phyloP scores from a whole-genome alignment of 108 stramenopile species.

The Skeletonema menzelii region DNA sequence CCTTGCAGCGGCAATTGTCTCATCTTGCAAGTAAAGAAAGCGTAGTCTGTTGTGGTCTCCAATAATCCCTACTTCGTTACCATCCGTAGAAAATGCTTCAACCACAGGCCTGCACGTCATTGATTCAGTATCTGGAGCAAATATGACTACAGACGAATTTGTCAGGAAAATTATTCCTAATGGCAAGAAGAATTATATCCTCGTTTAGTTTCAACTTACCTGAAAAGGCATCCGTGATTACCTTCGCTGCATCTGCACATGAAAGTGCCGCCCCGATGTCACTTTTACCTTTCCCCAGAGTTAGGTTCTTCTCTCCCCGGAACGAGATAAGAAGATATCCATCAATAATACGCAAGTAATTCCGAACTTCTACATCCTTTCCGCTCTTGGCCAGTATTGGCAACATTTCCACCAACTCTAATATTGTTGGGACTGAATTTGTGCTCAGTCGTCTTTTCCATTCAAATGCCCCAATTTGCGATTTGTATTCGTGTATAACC shows the following conservation, averaged over 20 bases:
- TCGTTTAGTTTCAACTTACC: slow-evolving; percentile 14
- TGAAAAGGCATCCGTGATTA: slow-evolving; percentile 21
- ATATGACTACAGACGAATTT: slow-evolving; percentile 11
- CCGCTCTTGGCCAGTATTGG: slow-evolving; percentile 38
- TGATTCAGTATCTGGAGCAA: slow-evolving; percentile 33
- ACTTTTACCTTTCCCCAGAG: slow-evolving; percentile 25
- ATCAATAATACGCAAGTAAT: slow-evolving; percentile 38
- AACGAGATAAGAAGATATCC: slow-evolving; percentile 48
- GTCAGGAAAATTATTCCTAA: not conserved
- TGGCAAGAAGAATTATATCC: not conserved
- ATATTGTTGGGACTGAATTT: slow-evolving; percentile 29
- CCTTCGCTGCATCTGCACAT: slow-evolving; percentile 20
- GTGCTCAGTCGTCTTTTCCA: slow-evolving; percentile 37
- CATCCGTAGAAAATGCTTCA: slow-evolving; percentile 2
- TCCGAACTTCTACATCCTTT: slow-evolving; percentile 34
- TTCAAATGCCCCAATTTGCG: slow-evolving; percentile 2
- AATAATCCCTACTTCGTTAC: slow-evolving; percentile 1
- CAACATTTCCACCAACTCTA: slow-evolving; percentile 41
- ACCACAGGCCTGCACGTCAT: slow-evolving; percentile 25
- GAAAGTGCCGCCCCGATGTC: slow-evolving; percentile 35
- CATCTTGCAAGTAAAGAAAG: slow-evolving; percentile 35
- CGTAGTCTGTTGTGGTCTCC: slow-evolving; percentile 18
- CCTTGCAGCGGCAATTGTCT: slow-evolving; percentile 22
- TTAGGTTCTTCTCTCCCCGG: slow-evolving; percentile 4
- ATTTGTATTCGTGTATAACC: slow-evolving; percentile 16